Evolutionary conservation across 768 basidiomycete species (phyloP).

Genomic region (Podaxis mareebaensis): DNA sequence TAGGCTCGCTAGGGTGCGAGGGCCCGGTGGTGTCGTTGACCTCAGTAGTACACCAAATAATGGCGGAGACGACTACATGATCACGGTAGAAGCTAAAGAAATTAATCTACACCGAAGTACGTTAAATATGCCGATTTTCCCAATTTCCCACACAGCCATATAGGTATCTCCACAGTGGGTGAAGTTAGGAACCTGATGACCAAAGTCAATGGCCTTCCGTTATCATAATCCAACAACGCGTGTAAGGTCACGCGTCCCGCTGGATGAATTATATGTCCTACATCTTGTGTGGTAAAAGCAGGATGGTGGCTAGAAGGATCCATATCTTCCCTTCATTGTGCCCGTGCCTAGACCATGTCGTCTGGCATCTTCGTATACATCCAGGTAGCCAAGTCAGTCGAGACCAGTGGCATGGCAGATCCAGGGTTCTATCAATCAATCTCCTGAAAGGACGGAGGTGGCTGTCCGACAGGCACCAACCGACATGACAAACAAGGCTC

Average conservation of each 20-base stretch:
- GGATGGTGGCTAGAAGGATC: not conserved
- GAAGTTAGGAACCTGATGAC: not conserved
- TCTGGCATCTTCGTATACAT: not conserved
- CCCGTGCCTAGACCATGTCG: not conserved
- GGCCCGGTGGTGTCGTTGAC: no score
- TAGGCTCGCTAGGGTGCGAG: no score
- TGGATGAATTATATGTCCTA: not conserved
- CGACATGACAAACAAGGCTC: slow-evolving; percentile 15
- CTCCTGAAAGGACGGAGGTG: slow-evolving; percentile 42
- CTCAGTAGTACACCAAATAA: no score
- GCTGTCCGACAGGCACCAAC: slow-evolving; percentile 35
- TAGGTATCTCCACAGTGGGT: no score
- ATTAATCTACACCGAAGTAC: no score
- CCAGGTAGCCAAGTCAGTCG: not conserved
- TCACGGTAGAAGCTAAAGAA: no score
- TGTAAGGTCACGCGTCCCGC: not conserved
- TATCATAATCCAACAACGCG: no score
- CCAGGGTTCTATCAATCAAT: slow-evolving; percentile 4
- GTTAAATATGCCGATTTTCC: no score
- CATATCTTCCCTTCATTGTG: not conserved
- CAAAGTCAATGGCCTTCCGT: not conserved
- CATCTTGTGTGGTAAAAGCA: not conserved
- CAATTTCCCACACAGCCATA: no score
- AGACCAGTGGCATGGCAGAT: not conserved
- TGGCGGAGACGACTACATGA: no score